Evolutionary conservation across 2,329 filamentous ascomycete genomes (phyloP).

Genomic region (Tolypocladium cylindrosporum): DNA sequence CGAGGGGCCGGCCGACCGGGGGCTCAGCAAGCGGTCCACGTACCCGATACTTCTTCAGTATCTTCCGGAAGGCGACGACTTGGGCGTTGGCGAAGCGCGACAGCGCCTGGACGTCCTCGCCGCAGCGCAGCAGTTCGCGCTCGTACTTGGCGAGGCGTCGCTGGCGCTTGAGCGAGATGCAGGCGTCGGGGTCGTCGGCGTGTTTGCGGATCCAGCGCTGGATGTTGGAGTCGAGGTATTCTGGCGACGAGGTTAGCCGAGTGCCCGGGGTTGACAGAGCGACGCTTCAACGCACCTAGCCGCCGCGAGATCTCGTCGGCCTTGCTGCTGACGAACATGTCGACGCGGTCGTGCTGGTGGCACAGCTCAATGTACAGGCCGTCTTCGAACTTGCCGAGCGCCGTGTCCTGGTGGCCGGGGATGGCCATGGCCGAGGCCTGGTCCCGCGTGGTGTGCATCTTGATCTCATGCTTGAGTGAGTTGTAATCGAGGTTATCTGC

Average conservation of each 20-base stretch:
- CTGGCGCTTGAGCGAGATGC: constrained; percentile 34
- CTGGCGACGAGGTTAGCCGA: constrained; percentile 21
- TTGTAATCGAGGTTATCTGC: constrained; percentile 84
- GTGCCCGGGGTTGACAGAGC: too few relatives aligned
- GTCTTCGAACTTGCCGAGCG: constrained; percentile 56
- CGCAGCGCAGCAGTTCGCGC: constrained; percentile 44
- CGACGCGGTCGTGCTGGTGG: constrained; percentile 66
- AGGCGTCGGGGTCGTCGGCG: constrained; percentile 20
- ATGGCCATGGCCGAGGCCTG: constrained; percentile 63
- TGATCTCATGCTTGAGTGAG: constrained; percentile 76
- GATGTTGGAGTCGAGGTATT: constrained; percentile 37
- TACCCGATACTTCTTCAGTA: constrained; percentile 74
- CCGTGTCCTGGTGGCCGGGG: constrained; percentile 55
- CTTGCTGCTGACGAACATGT: constrained; percentile 72
- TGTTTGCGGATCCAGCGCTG: constrained; percentile 36
- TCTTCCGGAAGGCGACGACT: constrained; percentile 67
- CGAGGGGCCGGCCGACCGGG: too few relatives aligned
- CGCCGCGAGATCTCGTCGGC: constrained; percentile 65
- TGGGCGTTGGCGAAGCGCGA: constrained; percentile 66
- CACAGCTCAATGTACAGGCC: constrained; percentile 62
- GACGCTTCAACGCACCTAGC: constrained; percentile 43
- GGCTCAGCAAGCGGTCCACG: constrained; percentile 3
- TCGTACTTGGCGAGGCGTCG: constrained; percentile 44
- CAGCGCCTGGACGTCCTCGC: constrained; percentile 61
- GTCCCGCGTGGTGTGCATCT: constrained; percentile 63